These are phyloP conservation scores for Clarireedia paspali DNA, from an alignment of 2,329 filamentous ascomycete genomes.

Conservation along the genomic window DNA sequence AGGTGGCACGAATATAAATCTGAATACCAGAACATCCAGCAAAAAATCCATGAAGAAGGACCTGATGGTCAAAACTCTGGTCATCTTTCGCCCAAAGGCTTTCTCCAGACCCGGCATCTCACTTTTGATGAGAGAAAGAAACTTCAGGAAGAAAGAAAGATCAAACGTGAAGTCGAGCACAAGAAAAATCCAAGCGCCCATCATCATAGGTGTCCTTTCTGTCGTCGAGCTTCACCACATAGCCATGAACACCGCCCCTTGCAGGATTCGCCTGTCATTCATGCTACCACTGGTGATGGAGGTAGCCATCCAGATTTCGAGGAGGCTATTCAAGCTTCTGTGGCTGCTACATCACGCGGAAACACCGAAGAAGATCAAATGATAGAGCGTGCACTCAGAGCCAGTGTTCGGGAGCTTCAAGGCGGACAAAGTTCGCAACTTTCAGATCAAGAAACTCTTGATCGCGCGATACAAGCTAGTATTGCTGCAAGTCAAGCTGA, in stretches of 20 bases:
- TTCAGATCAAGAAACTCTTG: constrained; percentile 34
- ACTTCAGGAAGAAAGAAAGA: constrained; percentile 40
- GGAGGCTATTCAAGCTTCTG: constrained; percentile 61
- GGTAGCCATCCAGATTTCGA: constrained; percentile 57
- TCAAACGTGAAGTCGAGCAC: constrained; percentile 22
- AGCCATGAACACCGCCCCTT: constrained; percentile 16
- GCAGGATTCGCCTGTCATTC: constrained; percentile 11
- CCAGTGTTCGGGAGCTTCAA: constrained; percentile 56
- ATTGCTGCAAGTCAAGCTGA: constrained; percentile 24
- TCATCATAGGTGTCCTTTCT: constrained; percentile 22
- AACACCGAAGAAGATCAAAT: constrained; percentile 60
- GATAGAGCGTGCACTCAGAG: constrained; percentile 66
- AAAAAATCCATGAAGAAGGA: constrained; percentile 27
- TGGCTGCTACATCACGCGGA: constrained; percentile 62
- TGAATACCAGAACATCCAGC: constrained; percentile 32
- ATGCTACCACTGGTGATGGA: constrained; percentile 2
- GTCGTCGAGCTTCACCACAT: constrained; percentile 16
- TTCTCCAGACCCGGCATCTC: constrained; percentile 40
- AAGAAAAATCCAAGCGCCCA: constrained; percentile 18
- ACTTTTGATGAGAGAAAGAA: constrained; percentile 45
- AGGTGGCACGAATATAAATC: constrained; percentile 39
- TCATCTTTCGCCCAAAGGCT: constrained; percentile 33
- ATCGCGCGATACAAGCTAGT: constrained; percentile 43
- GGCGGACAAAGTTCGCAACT: constrained; percentile 23
- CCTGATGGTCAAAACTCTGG: constrained; percentile 24